These are phyloP conservation scores for Kitagawia praeruptora DNA, from an alignment of 129 eudicot genomes.

Conservation along the genomic window DNA sequence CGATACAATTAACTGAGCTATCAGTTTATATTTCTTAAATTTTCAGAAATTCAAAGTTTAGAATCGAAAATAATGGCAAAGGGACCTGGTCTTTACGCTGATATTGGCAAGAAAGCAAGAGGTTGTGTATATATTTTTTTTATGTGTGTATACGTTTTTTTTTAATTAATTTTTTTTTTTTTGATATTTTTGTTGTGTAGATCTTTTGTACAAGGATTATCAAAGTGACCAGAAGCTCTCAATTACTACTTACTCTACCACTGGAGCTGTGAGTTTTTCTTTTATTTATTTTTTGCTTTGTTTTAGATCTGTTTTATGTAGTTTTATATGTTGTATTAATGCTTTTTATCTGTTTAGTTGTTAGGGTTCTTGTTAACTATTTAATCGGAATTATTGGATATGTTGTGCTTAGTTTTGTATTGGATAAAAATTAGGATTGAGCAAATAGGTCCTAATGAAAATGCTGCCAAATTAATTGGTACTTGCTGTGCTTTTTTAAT, in stretches of 20 bases:
- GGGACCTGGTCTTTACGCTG: constrained; percentile 88
- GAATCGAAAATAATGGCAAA: constrained; percentile 47
- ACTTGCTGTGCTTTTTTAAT: background rate
- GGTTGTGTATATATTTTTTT: constrained; percentile 24
- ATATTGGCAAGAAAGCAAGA: constrained; percentile 70
- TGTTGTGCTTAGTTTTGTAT: background rate
- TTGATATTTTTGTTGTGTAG: constrained; percentile 22
- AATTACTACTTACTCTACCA: constrained; percentile 69
- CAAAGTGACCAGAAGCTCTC: constrained; percentile 83
- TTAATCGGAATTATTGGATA: background rate
- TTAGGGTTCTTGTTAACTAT: background rate
- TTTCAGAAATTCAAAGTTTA: background rate
- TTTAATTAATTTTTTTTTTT: background rate
- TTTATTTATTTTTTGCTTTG: background rate
- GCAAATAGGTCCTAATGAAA: background rate
- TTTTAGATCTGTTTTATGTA: constrained; percentile 19
- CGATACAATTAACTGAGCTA: background rate
- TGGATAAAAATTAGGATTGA: background rate
- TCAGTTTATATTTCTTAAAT: background rate
- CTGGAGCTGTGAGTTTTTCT: constrained; percentile 65
- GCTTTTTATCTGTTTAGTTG: background rate
- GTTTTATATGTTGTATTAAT: background rate
- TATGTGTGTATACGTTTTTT: background rate
- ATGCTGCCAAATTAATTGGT: background rate
- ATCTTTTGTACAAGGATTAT: constrained; percentile 79